These are phyloP conservation scores for Heterobasidion occidentale DNA, from an alignment of 1,284 basidiomycete genomes.

Conservation along the genomic window DNA sequence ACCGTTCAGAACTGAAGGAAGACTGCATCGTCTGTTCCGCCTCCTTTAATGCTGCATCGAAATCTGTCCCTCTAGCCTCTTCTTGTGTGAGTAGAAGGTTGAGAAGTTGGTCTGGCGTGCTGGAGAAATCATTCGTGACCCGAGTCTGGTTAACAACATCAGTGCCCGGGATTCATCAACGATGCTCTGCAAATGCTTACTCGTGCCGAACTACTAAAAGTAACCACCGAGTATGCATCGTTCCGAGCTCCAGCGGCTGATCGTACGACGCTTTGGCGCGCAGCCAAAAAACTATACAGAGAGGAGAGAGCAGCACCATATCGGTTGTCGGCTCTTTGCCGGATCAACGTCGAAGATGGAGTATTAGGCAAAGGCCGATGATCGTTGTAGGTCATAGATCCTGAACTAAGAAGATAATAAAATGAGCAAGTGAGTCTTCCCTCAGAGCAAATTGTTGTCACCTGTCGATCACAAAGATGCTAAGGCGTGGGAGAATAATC, in stretches of 20 bases:
- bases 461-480: conserved; percentile 48
- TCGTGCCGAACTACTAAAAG: neutral
- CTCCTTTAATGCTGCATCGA: conserved; percentile 29
- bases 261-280: conserved; percentile 10
- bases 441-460: conserved; percentile 9
- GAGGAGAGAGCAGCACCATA: neutral
- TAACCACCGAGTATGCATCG: neutral
- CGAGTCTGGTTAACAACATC: conserved; percentile 18
- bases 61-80: conserved; percentile 39
- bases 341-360: neutral
- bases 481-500: conserved; percentile 13
- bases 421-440: too few relatives aligned
- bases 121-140: conserved; percentile 41
- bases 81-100: conserved; percentile 26
- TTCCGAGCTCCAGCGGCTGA: conserved; percentile 13
- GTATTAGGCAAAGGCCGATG: neutral
- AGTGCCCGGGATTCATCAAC: conserved; percentile 44
- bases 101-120: conserved; percentile 39
- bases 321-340: neutral
- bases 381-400: conserved; percentile 34
- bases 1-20: conserved; percentile 53
- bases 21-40: conserved; percentile 34
- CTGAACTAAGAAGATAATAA: conserved; percentile 28
- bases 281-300: neutral
- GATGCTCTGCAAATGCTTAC: neutral